Percentiles rank a stretch among this genome's conserved stretches.
Conservation (phyloP, 345 rosid species). For the Moringa oleifera region DNA sequence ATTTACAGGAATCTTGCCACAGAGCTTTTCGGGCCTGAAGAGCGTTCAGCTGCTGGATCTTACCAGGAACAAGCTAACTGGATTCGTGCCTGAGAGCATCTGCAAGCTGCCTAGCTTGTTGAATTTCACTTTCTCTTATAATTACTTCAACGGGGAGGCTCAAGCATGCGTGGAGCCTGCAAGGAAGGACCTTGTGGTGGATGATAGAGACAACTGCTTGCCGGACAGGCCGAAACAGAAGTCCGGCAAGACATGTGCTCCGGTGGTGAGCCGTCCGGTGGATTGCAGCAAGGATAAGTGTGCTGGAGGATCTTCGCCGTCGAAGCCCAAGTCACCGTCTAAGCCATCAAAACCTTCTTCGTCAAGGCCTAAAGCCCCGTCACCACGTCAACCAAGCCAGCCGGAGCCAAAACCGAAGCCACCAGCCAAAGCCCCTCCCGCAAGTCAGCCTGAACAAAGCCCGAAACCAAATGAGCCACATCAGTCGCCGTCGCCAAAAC, state of each 20-base stretch:
- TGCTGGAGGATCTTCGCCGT: conserved; percentile 23
- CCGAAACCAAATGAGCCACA: not conserved
- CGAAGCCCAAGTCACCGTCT: conserved; percentile 2
- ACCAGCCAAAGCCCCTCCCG: too few species aligned
- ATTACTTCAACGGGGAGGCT: conserved; percentile 54
- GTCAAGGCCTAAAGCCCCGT: conserved; percentile 1
- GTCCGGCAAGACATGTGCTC: conserved; percentile 29
- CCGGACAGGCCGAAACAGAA: conserved; percentile 43
- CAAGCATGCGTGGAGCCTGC: conserved; percentile 31
- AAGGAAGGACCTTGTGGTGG: conserved; percentile 25
- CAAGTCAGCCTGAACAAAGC: not conserved
- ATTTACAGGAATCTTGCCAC: conserved; percentile 45
- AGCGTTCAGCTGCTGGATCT: conserved; percentile 36
- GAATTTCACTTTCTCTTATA: conserved; percentile 49
- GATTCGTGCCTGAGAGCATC: conserved; percentile 38
- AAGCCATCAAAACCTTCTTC: conserved; percentile 1
- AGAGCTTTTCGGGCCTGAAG: conserved; percentile 29
- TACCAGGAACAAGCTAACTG: conserved; percentile 52
- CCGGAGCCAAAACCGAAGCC: not conserved
- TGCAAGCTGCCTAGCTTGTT: conserved; percentile 52
- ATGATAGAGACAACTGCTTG: conserved; percentile 53
- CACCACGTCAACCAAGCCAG: not conserved
- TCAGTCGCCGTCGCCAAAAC: too few species aligned
- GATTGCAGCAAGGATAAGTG: conserved; percentile 67
- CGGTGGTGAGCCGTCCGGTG: conserved; percentile 43